phyloP scores from a whole-genome alignment of 2,329 filamentous ascomycete genomes.

The Aspergillus sp. region DNA sequence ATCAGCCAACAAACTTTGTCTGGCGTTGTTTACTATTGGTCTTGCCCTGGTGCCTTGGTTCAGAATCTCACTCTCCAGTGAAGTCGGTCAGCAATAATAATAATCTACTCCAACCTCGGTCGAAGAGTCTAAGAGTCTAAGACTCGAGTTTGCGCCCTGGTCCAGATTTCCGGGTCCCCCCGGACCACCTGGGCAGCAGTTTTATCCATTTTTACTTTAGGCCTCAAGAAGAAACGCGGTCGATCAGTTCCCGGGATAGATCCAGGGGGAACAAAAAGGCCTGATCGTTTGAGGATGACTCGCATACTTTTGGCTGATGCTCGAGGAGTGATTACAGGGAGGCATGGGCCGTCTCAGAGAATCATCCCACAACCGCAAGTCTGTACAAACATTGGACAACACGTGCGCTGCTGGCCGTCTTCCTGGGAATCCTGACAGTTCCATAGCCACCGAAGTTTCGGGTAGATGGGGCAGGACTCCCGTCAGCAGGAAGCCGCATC shows the following conservation, averaged over 20 bases:
- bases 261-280: background rate
- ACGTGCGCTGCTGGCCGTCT: background rate
- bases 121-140: background rate
- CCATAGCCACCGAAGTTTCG: slow-evolving; percentile 18
- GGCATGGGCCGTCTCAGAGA: slow-evolving; percentile 13
- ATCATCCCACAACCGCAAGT: slow-evolving; percentile 3
- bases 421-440: slow-evolving; percentile 1
- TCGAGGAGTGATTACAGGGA: slow-evolving; percentile 16
- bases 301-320: slow-evolving; percentile 1
- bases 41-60: background rate
- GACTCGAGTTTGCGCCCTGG: background rate
- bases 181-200: background rate
- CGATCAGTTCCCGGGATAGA: slow-evolving; percentile 6
- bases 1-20: slow-evolving; percentile 4
- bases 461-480: slow-evolving; percentile 13
- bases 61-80: background rate
- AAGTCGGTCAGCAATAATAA: background rate
- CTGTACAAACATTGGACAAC: background rate
- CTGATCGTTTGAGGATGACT: slow-evolving; percentile 10
- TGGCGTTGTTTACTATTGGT: background rate
- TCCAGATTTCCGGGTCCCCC: slow-evolving; percentile 9
- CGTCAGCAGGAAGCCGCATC: slow-evolving; percentile 10
- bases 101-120: slow-evolving; percentile 4
- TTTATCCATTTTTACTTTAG: background rate
- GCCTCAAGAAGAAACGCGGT: background rate